Evolutionary conservation across 352 stramenopile genomes (phyloP).

Genomic region (Phytophthora capsici): DNA sequence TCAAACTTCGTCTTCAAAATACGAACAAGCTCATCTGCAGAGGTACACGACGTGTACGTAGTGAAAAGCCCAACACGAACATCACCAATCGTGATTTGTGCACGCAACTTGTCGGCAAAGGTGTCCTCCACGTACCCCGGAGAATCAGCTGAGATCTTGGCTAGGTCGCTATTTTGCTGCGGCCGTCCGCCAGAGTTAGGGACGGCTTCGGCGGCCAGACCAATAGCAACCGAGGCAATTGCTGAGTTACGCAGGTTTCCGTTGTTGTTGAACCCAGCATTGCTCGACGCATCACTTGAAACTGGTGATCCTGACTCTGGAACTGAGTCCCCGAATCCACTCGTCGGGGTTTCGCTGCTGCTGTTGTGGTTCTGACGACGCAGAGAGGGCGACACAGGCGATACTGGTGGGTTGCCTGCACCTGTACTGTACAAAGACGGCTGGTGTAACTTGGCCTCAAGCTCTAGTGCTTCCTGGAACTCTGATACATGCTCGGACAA

Average conservation of each 20-base stretch:
- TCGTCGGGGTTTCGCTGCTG: conserved; percentile 44
- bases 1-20: conserved; percentile 66
- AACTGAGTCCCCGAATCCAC: conserved; percentile 37
- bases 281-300: conserved; percentile 57
- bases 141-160: conserved; percentile 45
- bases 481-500: conserved; percentile 85
- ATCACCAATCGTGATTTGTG: conserved; percentile 59
- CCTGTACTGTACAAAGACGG: conserved; percentile 67
- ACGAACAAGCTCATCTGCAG: conserved; percentile 54
- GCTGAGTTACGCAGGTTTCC: conserved; percentile 60
- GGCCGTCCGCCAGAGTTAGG: conserved; percentile 35
- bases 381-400: conserved; percentile 48
- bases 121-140: conserved; percentile 60
- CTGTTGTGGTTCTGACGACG: conserved; percentile 59
- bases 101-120: conserved; percentile 67
- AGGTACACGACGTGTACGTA: conserved; percentile 66
- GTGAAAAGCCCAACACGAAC: conserved; percentile 79
- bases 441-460: conserved; percentile 89
- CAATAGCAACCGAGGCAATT: conserved; percentile 59
- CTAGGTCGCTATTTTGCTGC: conserved; percentile 44
- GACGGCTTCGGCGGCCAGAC: conserved; percentile 52
- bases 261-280: conserved; percentile 49
- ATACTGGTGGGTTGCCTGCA: conserved; percentile 38
- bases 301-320: conserved; percentile 46
- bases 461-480: conserved; percentile 86